Evolutionary conservation across 371 early-diverging fungal genomes (phyloP).

Genomic region (Mucor sp.): DNA sequence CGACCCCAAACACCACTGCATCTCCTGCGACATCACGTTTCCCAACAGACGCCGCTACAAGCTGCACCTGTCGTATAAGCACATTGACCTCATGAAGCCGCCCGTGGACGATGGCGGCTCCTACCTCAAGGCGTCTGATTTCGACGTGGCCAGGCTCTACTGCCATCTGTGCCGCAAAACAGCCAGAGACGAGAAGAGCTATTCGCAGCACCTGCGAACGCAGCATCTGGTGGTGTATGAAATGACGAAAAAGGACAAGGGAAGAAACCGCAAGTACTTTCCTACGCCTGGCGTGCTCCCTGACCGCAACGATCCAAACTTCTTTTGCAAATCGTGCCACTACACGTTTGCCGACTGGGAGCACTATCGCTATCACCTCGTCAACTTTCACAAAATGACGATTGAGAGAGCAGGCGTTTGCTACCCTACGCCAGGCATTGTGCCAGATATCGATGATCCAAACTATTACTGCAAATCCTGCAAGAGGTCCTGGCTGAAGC

Average conservation of each 20-base stretch:
- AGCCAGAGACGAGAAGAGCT: background rate
- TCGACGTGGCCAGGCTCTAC: background rate
- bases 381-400: background rate
- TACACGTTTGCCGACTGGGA: background rate
- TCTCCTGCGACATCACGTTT: background rate
- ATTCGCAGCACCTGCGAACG: background rate
- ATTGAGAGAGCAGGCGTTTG: background rate
- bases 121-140: background rate
- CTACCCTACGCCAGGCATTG: background rate
- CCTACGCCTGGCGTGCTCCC: background rate
- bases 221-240: background rate
- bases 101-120: background rate
- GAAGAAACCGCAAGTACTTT: background rate
- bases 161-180: background rate
- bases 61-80: background rate
- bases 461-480: background rate
- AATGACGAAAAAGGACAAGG: background rate
- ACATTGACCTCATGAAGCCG: background rate
- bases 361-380: background rate
- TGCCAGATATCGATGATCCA: background rate
- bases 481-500: background rate
- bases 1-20: background rate
- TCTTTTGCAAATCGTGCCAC: background rate
- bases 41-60: background rate
- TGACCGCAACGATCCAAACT: background rate